Percentiles rank a stretch among this genome's conserved stretches.
These are phyloP conservation scores for Domatiomyces globalis DNA, from an alignment of 2,329 filamentous ascomycete species.

Conservation along the genomic window DNA sequence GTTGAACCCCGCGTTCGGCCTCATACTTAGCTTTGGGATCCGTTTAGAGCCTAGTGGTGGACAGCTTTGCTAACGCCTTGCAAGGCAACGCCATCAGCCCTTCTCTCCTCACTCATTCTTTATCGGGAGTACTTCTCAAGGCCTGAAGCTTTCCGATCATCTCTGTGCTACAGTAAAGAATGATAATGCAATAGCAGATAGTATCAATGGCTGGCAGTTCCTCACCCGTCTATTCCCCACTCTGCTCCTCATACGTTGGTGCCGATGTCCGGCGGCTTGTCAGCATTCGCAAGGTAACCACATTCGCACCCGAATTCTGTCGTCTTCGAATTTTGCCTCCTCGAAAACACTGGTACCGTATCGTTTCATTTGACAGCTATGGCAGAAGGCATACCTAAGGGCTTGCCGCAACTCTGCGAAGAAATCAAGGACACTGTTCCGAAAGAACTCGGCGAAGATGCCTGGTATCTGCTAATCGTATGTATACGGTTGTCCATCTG, in stretches of 20 bases:
- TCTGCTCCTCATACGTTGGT: background rate
- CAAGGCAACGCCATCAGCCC: no score
- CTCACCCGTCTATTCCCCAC: background rate
- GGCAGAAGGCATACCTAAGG: background rate
- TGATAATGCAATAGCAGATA: background rate
- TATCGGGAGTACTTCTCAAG: no score
- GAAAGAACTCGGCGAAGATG: slow-evolving; percentile 47
- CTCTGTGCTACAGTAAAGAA: no score
- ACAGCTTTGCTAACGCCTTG: no score
- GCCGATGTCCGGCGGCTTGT: background rate
- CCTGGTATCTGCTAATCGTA: slow-evolving; percentile 34
- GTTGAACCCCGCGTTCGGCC: no score
- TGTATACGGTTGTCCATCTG: slow-evolving; percentile 19
- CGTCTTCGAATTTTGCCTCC: background rate
- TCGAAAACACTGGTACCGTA: background rate
- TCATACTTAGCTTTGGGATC: no score
- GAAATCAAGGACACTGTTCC: slow-evolving; percentile 18
- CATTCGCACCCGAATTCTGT: no score
- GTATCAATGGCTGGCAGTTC: background rate
- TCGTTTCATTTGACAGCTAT: background rate
- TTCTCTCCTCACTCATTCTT: no score
- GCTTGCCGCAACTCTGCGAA: slow-evolving; percentile 12
- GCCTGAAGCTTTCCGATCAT: no score
- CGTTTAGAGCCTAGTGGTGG: no score
- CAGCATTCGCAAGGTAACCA: background rate